Evolutionary conservation across 2,329 filamentous ascomycete genomes (phyloP), one percentile per base, ranked within the genome.

Genomic region (Sporothrix inflata): DNA sequence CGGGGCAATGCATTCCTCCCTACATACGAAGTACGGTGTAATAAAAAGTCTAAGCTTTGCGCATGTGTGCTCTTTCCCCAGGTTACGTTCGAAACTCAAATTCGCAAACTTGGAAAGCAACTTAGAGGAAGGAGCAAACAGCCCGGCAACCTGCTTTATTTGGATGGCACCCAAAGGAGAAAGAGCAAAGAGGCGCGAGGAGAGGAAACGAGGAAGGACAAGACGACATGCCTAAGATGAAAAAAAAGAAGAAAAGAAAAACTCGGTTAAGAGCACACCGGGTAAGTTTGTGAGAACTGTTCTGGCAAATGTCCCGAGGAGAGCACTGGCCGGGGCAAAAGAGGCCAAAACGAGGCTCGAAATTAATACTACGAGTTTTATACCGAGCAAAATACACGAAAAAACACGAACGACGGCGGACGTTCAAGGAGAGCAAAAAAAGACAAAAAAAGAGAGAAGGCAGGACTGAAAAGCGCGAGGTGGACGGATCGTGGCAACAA

Each of bases 1-100:
- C 67, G 14, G 42, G 42, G 53, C 68, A 61, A 60, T 70, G 53
- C 68, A 70, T 70, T 70, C 68, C 68, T 69, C 4, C 38, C 45
- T 45, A 30, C 24, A 45, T 12, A 27, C 21, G 34, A 65, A 61
- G 40, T 19, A 30, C 40, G 12, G 21, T 4, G 14, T n/a, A 47
- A 45, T 65, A 69, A 27, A 27, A 3, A 11, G n/a, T 40, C 42
- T 45, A 51, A 21, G 49, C 21, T 30, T 30, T 19, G 40, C 8
- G 12, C 8, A 66, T 19, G 38, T 12, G 42, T 49, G 63, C 24
- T 49, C 42, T 66, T 66, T 34, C 42, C 60, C 38, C 11, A 8
- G 60, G 30, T 61, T 34, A 16, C 27, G 11, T 21, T 63, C 38
- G 38, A 42, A 19, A 40, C 38, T 30, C 42, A 19, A 53, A 27